Conservation (phyloP, 345 rosid genomes). For the Lepidium didymum region DNA sequence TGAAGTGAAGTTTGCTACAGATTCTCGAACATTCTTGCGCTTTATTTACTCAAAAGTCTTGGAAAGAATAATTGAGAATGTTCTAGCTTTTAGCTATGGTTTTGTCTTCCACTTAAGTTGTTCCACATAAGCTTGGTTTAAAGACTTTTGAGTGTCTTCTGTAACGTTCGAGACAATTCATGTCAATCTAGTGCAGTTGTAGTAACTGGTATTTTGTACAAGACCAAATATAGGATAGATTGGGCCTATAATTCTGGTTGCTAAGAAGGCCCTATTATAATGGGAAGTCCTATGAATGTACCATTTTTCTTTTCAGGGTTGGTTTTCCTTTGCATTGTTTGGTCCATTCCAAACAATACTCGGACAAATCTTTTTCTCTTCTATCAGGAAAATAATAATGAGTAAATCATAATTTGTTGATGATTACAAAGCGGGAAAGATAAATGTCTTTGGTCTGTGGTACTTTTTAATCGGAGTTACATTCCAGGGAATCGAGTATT, state of each 20-base stretch:
- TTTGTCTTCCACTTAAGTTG: not conserved
- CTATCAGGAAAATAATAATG: no score
- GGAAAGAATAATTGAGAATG: not conserved
- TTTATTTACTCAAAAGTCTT: not conserved
- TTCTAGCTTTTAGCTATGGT: not conserved
- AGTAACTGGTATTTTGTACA: not conserved
- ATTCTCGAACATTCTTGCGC: constrained; percentile 22
- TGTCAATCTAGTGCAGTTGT: not conserved
- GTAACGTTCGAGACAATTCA: constrained; percentile 13
- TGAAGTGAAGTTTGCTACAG: not conserved
- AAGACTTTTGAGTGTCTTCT: not conserved
- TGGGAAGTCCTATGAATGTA: not conserved
- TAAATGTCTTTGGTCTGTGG: no score
- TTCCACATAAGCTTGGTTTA: constrained; percentile 7
- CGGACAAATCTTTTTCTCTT: not conserved
- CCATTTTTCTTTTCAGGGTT: not conserved
- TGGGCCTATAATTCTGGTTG: constrained; percentile 3
- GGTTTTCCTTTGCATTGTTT: not conserved
- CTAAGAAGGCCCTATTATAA: not conserved
- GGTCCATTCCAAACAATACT: not conserved
- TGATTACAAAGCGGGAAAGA: not conserved
- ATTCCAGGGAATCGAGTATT: no score
- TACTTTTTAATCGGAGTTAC: no score
- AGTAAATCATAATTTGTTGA: not conserved
- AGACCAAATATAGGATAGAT: not conserved